Base-by-base conservation (phyloP, 176 grass and related monocot genomes). In the Triticum aestivum region DNA sequence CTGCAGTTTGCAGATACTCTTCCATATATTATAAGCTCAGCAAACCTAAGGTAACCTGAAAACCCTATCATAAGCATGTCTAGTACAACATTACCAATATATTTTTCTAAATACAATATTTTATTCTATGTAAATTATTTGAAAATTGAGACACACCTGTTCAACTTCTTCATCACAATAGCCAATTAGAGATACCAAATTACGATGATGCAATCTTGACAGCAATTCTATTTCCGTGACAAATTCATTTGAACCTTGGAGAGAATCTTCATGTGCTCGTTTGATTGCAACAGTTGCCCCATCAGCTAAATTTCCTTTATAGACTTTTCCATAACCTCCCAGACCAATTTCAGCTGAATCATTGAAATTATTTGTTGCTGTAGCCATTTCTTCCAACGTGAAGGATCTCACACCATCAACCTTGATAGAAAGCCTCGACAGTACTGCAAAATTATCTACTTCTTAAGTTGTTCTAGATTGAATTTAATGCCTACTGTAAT, bases 311-410 rank as follows among this genome's bases (percentile, higher is more conserved):
- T 76, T 82, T 83, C 93, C 96, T 91, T 86, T 91, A 77, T 96
- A 98, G 69, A 98, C 93, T 70, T 94, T 98, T 82, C 96, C 96
- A 84, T 96, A 98, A 59, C 97, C 97, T 64, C 97, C 97, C 81
- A 94, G 87, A 69, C 97, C 97, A 39, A 98, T 87, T 91, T 94
- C 82, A 92, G 79, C 88, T 69, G 90, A 93, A 70, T 87, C 80
- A 23, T 73, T 54, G 70, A 98, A 98, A 81, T 96, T 80, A 38
- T 63, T 88, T 71, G 97, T 90, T 38, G 97, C 97, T 17, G 62
- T 69, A 81, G 78, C 82, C 94, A 98, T 94, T 89, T 98, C 94
- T 47, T 96, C 76, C 78, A 96, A 96, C 61, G 90, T 90, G 80
- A 98, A 98, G 75, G 85, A 91, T 74, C 81, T 98, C 45, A 98